Conservation (phyloP, 2,329 filamentous ascomycete genomes). For the Fusarium udum region DNA sequence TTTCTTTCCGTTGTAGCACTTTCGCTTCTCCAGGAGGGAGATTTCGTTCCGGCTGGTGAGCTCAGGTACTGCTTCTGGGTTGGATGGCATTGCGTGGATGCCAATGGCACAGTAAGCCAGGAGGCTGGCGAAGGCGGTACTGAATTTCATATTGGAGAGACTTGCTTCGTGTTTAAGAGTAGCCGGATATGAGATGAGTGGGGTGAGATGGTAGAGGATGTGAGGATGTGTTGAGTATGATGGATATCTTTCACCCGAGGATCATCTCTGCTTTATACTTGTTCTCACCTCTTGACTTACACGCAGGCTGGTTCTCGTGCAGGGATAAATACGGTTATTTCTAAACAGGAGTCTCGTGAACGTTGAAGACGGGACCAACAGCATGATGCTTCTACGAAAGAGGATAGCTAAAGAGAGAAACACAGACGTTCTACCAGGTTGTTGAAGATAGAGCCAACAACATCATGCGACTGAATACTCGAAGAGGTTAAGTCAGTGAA, state of each 20-base stretch:
- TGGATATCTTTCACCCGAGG: neutral
- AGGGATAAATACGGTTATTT: neutral
- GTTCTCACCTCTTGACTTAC: neutral
- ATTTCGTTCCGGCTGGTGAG: neutral
- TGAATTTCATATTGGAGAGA: neutral
- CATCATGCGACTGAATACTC: neutral
- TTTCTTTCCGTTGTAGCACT: neutral
- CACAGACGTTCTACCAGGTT: neutral
- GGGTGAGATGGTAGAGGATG: neutral
- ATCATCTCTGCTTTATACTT: neutral
- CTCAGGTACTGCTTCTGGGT: neutral
- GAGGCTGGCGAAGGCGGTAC: neutral
- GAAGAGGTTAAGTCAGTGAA: neutral
- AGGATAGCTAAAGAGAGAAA: neutral
- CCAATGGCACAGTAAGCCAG: neutral
- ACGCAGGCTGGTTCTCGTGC: neutral
- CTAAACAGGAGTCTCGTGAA: neutral
- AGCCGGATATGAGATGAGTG: neutral
- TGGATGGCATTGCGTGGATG: neutral
- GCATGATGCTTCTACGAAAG: neutral
- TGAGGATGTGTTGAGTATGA: neutral
- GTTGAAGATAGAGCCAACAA: neutral
- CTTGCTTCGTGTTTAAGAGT: neutral
- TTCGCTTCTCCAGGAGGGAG: neutral
- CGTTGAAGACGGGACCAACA: neutral